A percentile compares a stretch with the other conserved stretches of the same genome.
Conservation (phyloP, 345 rosid species). For the Litchi chinensis region DNA sequence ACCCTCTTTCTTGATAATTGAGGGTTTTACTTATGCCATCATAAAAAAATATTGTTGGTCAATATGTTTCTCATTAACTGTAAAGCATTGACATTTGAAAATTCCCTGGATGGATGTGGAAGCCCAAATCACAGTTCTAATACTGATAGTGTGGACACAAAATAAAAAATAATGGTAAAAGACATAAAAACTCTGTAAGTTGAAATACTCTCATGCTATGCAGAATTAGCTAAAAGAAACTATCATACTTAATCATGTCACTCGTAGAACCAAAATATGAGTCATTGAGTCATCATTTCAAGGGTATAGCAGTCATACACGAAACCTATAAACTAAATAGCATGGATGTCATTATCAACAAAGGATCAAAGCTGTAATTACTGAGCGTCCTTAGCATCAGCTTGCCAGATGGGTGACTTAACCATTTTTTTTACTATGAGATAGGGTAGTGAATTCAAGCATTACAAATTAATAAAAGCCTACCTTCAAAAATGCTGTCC, state of each 20-base stretch:
- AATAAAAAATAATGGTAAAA: not conserved
- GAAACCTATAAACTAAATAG: not conserved
- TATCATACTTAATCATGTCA: not conserved
- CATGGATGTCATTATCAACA: not conserved
- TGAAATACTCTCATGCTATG: not conserved
- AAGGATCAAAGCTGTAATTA: not conserved
- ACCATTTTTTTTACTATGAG: constrained; percentile 6
- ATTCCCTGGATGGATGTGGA: not conserved
- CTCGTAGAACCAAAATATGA: not conserved
- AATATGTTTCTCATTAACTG: not conserved
- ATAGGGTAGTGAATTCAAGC: constrained; percentile 19
- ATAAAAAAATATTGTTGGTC: not conserved
- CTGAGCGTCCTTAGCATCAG: not conserved
- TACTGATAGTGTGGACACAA: not conserved
- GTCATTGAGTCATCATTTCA: not conserved
- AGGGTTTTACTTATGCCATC: not conserved
- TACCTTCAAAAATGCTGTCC: constrained; percentile 93
- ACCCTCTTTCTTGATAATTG: not conserved
- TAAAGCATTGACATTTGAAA: not conserved
- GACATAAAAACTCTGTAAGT: not conserved
- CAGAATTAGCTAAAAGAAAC: not conserved
- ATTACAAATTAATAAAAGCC: constrained; percentile 7
- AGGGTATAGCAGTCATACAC: not conserved
- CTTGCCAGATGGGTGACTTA: constrained; percentile 4
- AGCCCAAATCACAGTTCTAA: not conserved